Conservation (phyloP, 345 rosid genomes). For the Atalantia buxifolia region DNA sequence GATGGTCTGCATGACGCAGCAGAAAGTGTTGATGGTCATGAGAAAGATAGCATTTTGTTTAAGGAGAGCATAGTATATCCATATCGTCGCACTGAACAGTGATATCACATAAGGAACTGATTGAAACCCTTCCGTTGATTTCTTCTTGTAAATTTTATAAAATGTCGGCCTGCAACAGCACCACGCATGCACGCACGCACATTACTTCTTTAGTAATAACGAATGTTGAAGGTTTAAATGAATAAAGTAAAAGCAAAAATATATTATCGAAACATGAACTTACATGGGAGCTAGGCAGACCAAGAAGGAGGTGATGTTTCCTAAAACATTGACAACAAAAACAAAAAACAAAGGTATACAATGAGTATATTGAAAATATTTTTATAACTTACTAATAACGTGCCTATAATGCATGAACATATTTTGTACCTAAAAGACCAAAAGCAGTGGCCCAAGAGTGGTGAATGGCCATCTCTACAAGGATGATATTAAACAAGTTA, state of each 20-base stretch:
- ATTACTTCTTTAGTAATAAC: background rate
- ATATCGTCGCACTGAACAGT: slow-evolving; percentile 70
- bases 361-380: too few species aligned
- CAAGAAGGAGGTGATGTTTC: slow-evolving; percentile 59
- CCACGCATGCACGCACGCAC: background rate
- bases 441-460: slow-evolving; percentile 44
- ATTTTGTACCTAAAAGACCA: slow-evolving; percentile 61
- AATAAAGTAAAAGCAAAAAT: background rate
- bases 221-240: background rate
- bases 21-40: slow-evolving; percentile 56
- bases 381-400: too few species aligned
- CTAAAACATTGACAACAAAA: slow-evolving; percentile 27
- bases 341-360: background rate
- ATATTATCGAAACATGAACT: slow-evolving; percentile 1
- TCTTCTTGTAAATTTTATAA: slow-evolving; percentile 53
- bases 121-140: slow-evolving; percentile 71
- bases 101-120: slow-evolving; percentile 68
- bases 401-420: background rate
- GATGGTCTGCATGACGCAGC: slow-evolving; percentile 37
- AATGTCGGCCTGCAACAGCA: slow-evolving; percentile 51
- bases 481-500: background rate
- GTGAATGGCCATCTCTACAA: slow-evolving; percentile 34
- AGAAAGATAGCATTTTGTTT: slow-evolving; percentile 44
- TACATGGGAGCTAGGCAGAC: slow-evolving; percentile 74
- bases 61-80: slow-evolving; percentile 65